phyloP scores from a whole-genome alignment of 805 yeast genomes.

The Candida loeiensis region DNA sequence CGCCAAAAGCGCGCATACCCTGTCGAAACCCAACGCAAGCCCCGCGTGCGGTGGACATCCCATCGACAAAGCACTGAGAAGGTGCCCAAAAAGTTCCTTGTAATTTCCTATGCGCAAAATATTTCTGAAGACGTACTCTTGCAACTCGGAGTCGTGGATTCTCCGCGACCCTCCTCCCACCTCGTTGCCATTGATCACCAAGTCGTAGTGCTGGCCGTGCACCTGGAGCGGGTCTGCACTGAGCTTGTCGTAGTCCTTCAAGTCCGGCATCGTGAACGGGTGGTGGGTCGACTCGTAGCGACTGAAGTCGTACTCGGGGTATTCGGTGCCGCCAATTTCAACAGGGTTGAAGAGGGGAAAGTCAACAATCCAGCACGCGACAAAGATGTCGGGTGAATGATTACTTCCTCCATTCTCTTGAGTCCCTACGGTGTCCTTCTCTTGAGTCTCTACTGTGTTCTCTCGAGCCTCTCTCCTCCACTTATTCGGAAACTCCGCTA shows the following conservation, averaged over 20 bases:
- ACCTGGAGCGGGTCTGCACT: slow-evolving; percentile 56
- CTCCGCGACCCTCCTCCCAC: slow-evolving; percentile 97
- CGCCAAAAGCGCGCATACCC: slow-evolving; percentile 87
- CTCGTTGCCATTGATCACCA: slow-evolving; percentile 92
- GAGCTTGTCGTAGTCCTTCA: slow-evolving; percentile 61
- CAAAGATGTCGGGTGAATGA: slow-evolving; percentile 51
- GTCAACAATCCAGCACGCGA: slow-evolving; percentile 82
- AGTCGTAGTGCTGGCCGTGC: slow-evolving; percentile 88
- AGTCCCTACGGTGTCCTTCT: too few relatives aligned
- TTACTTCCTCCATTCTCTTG: too few relatives aligned
- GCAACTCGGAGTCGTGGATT: slow-evolving; percentile 82
- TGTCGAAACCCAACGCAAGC: slow-evolving; percentile 89
- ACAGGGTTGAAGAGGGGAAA: slow-evolving; percentile 88
- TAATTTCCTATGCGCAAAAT: slow-evolving; percentile 60
- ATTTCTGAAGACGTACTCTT: slow-evolving; percentile 63
- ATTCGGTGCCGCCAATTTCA: slow-evolving; percentile 40
- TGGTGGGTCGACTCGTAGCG: slow-evolving; percentile 79
- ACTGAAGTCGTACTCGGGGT: slow-evolving; percentile 57
- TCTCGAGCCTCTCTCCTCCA: slow-evolving; percentile 30
- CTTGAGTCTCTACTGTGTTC: too few relatives aligned
- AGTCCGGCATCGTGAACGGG: slow-evolving; percentile 91
- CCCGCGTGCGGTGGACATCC: slow-evolving; percentile 99
- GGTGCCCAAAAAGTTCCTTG: slow-evolving; percentile 74
- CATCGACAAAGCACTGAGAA: slow-evolving; percentile 71
- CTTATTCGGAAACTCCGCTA: slow-evolving; percentile 47